A percentile compares a stretch with the other conserved stretches of the same genome.
Evolutionary conservation across 2,329 filamentous ascomycete genomes (phyloP).

Genomic region (Shiraia bambusicola): DNA sequence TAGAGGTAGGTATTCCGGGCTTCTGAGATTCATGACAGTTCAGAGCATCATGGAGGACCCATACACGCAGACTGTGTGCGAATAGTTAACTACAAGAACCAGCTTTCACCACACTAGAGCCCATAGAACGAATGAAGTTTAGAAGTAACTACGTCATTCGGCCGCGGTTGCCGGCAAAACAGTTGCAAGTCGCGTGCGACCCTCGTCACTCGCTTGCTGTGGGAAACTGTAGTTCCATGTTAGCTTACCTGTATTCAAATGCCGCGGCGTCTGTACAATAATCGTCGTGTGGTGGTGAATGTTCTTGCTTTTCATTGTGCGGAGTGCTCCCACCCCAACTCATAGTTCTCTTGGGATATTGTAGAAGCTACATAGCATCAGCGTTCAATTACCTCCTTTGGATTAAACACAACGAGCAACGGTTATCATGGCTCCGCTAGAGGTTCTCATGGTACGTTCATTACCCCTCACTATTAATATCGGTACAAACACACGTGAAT

Average conservation of each 20-base stretch:
- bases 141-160: conserved; percentile 21
- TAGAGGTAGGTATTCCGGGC: no score
- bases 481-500: not conserved
- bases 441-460: conserved; percentile 50
- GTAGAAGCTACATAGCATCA: conserved; percentile 3
- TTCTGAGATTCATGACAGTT: no score
- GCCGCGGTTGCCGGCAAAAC: conserved; percentile 36
- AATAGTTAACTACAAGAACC: not conserved
- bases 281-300: conserved; percentile 7
- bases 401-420: conserved; percentile 1
- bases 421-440: conserved; percentile 50
- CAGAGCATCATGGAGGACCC: no score
- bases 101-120: not conserved
- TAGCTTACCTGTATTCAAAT: conserved; percentile 17
- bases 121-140: no score
- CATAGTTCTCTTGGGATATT: conserved; percentile 1
- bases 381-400: conserved; percentile 8
- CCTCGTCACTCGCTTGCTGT: conserved; percentile 15
- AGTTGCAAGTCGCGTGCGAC: conserved; percentile 14
- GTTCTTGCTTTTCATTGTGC: conserved; percentile 8
- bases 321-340: conserved; percentile 2
- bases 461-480: conserved; percentile 12
- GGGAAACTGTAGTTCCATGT: conserved; percentile 8
- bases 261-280: conserved; percentile 18
- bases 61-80: not conserved